A percentile compares a stretch with the other conserved stretches of the same genome.
Evolutionary conservation across 1,139 yeast species (phyloP).

Genomic region (Scheffersomyces titani): DNA sequence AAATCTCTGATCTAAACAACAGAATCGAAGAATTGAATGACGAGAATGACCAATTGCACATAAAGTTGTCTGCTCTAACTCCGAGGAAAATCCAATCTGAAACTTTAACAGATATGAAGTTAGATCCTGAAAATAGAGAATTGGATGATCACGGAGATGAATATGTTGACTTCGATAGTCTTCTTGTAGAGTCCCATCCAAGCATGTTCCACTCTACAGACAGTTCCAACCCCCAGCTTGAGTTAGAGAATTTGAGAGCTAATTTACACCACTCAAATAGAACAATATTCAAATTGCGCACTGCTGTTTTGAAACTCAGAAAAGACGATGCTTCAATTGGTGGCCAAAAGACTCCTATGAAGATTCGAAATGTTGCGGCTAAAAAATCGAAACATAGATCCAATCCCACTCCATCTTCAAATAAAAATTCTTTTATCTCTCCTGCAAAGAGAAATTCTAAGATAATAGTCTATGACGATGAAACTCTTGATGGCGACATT

Average conservation of each 20-base stretch:
- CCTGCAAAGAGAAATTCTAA: slow-evolving; percentile 41
- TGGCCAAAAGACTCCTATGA: slow-evolving; percentile 13
- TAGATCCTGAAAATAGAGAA: slow-evolving; percentile 19
- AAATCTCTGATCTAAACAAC: slow-evolving; percentile 47
- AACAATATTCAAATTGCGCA: slow-evolving; percentile 56
- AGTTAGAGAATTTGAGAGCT: slow-evolving; percentile 66
- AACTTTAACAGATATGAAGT: slow-evolving; percentile 22
- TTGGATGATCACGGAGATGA: slow-evolving; percentile 25
- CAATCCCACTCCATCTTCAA: slow-evolving; percentile 14
- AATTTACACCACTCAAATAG: slow-evolving; percentile 68
- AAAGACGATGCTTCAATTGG: slow-evolving; percentile 19
- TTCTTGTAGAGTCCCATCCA: slow-evolving; percentile 33
- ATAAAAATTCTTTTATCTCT: slow-evolving; percentile 28
- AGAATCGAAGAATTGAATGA: slow-evolving; percentile 61
- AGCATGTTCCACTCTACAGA: slow-evolving; percentile 35
- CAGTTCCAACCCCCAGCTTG: slow-evolving; percentile 54
- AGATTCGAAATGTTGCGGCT: slow-evolving; percentile 12
- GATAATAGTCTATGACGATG: slow-evolving; percentile 25
- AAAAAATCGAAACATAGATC: slow-evolving; percentile 23
- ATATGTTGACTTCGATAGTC: slow-evolving; percentile 34
- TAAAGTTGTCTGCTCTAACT: slow-evolving; percentile 32
- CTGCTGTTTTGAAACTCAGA: slow-evolving; percentile 47
- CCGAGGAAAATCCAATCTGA: slow-evolving; percentile 20
- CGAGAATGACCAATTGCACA: slow-evolving; percentile 59
- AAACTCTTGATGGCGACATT: slow-evolving; percentile 10